A percentile compares a stretch with the other conserved stretches of the same genome.
Evolutionary conservation across 805 yeast species (phyloP).

Genomic region (Kuraishia cidri): DNA sequence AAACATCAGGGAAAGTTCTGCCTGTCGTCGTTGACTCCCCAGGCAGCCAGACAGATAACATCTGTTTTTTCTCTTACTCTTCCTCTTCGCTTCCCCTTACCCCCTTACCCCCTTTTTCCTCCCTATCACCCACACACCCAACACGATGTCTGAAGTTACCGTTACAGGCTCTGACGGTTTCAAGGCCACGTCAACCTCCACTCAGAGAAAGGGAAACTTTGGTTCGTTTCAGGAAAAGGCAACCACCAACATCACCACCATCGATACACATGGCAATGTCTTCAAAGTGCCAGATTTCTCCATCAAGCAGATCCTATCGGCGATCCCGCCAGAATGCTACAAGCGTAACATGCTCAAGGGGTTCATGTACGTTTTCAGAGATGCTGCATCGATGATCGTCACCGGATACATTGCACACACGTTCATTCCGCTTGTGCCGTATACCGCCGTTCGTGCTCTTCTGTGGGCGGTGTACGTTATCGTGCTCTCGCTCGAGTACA

Average conservation of each 20-base stretch:
- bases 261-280: slow-evolving; percentile 42
- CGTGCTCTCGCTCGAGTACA: slow-evolving; percentile 37
- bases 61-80: too few relatives aligned
- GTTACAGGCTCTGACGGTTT: not conserved
- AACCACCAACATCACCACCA: slow-evolving; percentile 21
- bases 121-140: too few relatives aligned
- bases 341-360: slow-evolving; percentile 42
- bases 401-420: slow-evolving; percentile 33
- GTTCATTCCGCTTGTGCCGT: slow-evolving; percentile 31
- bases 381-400: slow-evolving; percentile 31
- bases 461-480: slow-evolving; percentile 31
- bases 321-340: slow-evolving; percentile 55
- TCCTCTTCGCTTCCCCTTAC: too few relatives aligned
- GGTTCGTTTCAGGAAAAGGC: slow-evolving; percentile 10
- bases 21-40: too few relatives aligned
- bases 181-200: slow-evolving; percentile 1
- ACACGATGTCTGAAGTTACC: slow-evolving; percentile 2
- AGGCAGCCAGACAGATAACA: too few relatives aligned
- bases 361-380: slow-evolving; percentile 43
- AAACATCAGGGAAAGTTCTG: too few relatives aligned
- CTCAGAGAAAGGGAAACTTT: slow-evolving; percentile 11
- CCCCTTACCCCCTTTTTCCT: too few relatives aligned
- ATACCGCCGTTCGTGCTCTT: slow-evolving; percentile 23
- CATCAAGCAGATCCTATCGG: slow-evolving; percentile 45
- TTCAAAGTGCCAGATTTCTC: slow-evolving; percentile 57